Evolutionary conservation across 257 asterid species (phyloP), one percentile per base, ranked within the genome.

Genomic region (Solanum ahanhuiri): DNA sequence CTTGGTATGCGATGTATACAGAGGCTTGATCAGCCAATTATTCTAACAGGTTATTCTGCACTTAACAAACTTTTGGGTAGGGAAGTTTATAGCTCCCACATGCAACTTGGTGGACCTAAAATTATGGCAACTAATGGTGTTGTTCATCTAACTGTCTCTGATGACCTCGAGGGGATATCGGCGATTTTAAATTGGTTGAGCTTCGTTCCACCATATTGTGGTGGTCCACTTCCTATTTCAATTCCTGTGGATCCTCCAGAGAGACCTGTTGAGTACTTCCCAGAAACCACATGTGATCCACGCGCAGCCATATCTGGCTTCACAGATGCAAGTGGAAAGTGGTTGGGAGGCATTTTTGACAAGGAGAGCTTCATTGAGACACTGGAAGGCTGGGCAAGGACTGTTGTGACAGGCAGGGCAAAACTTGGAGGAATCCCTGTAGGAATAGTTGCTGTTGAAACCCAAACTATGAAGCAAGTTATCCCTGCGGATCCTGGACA

Each of bases 81-180:
- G 86, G 99, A 97, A 91, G 98, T 97, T 23, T 95, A 97, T 71
- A 97, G 98, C 91, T 97, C 99, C 23, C 98, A 97, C 93, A 95
- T 97, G 98, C 99, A 97, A 84, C 98, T 97, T 12, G 99, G 99
- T 9, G 99, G 99, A 12, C 99, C 99, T n/a, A 95, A 97, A 90
- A 94, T 95, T 73, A 97, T 97, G 99, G 98, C 98, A 1, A 97
- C 98, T 7, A 95, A 95, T 58, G 99, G 99, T 64, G 98, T 95
- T 5, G 99, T 97, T 87, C 99, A 97, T 93, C 93, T 95, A 81
- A 95, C 98, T 0, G 99, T 97, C 58, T 93, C 96, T 3, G 98
- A 97, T 88, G 99, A 97, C 90, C 97, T 97, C n/a, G 98, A 97
- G 91, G 99, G 99, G 57, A 84, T 97, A 39, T 93, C 98, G 3